Evolutionary conservation across 768 basidiomycete genomes (phyloP), one percentile per base, ranked within the genome.

Genomic region (Rhizopogon vinicolor): DNA sequence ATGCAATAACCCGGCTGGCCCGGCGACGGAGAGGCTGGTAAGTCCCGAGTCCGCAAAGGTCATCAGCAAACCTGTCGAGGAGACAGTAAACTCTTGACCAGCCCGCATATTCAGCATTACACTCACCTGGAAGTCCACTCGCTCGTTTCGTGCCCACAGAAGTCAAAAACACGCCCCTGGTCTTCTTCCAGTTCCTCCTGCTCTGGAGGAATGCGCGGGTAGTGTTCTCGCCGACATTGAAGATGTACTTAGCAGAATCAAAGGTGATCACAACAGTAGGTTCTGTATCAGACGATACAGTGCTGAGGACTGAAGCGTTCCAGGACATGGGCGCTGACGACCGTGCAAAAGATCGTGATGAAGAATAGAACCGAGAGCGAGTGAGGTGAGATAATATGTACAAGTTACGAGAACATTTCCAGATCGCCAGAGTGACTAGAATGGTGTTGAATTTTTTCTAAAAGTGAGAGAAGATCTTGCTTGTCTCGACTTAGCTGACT

Each of bases 171-270:
- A 96, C 55, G 1, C 78, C 86, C 39, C 77, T 78, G 5, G 88
- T 76, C 60, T 82, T 87, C 65, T 78, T 83, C 79, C 90, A 82
- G 48, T 82, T 82, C 44, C 79, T 73, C 59, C 73, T 75, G 56
- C 83, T 83, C 71, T 93, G 87, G 14, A 86, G 70, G 65, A 88
- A 89, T 0, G 87, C 73, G 37, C 95, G 75, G 42, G 84, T 85
- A 1, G 87, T 84, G 56, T 87, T 88, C 69, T 97, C 93, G 7
- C 91, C 87, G 18, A 78, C 84, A 69, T 94, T 94, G 78, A 98
- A 93, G 40, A 95, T 77, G 62, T 94, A 98, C 62, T 91, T 89
- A 12, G 81, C 86, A 52, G 79, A 75, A 60, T 90, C 87, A 66
- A 93, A 94, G 1, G 79, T 76, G 60, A 96, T 70, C 56, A 89